These are phyloP conservation scores for Naganishia antarctica DNA, from an alignment of 768 basidiomycete genomes.

Conservation along the genomic window DNA sequence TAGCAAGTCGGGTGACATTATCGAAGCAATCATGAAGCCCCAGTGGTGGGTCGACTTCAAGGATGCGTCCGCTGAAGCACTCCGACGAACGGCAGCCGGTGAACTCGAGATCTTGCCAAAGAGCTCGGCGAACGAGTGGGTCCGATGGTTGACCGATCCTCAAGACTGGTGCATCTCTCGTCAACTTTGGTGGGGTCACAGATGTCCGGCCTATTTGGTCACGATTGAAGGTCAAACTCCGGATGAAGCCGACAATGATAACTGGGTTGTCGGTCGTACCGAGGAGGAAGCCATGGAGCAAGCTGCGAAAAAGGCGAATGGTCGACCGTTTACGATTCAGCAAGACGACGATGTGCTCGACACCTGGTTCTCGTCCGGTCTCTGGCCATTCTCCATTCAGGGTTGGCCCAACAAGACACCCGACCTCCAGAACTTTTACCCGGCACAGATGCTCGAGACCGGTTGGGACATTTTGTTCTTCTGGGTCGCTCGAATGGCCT, in stretches of 20 bases:
- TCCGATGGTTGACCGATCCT: constrained; percentile 86
- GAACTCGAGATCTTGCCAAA: constrained; percentile 79
- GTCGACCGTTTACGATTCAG: constrained; percentile 65
- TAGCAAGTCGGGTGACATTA: constrained; percentile 95
- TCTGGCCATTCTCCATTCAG: constrained; percentile 97
- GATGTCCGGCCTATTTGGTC: constrained; percentile 90
- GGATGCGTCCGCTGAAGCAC: constrained; percentile 80
- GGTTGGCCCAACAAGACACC: constrained; percentile 95
- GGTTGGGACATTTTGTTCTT: constrained; percentile 99
- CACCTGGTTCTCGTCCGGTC: constrained; percentile 96
- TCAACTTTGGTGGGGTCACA: constrained; percentile 99
- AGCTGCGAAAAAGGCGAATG: constrained; percentile 60
- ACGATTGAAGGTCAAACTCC: constrained; percentile 71
- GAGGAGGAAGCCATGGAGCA: constrained; percentile 76
- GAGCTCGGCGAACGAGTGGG: constrained; percentile 87
- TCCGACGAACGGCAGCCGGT: constrained; percentile 83
- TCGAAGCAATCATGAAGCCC: constrained; percentile 90
- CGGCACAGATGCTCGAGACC: constrained; percentile 84
- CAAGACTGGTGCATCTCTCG: constrained; percentile 99
- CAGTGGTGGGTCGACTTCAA: constrained; percentile 99
- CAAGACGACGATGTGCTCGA: constrained; percentile 98
- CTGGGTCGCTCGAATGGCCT: constrained; percentile 98
- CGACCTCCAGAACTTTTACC: constrained; percentile 79
- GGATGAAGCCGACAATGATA: constrained; percentile 62
- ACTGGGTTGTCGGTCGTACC: constrained; percentile 87